Base-by-base conservation (phyloP, 225 moss, liverwort and hornwort genomes). In the Straminergon stramineum region DNA sequence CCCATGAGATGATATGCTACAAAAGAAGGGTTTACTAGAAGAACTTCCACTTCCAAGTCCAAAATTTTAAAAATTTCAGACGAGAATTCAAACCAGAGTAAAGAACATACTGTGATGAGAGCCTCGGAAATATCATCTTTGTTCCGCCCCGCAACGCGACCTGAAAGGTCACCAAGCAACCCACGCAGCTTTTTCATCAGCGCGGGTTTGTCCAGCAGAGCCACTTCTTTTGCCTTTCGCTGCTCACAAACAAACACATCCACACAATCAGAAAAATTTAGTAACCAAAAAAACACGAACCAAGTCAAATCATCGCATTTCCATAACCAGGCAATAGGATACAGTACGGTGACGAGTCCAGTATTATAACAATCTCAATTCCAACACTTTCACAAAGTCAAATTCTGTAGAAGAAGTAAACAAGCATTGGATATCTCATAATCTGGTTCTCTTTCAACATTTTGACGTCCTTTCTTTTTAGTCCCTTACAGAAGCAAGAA, bases 131-230 rank as follows among this genome's bases (percentile, higher is more conserved):
- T 68, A 67, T 94, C 94, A 52, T 94, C 94, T 79, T 94, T 94
- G 81, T 94, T 94, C 69, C 94, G 90, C 56, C 94, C 94, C 35
- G 92, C 94, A 85, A 94, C 94, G 45, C 94, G 94, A 9, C 92
- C 93, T 51, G 87, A 79, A 68, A 94, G 90, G 63, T 94, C 94
- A 62, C 79, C 79, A 27, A 94, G 93, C 85, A 94, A 91, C 32
- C 91, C 92, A 19, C 93, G 94, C 35, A 94, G 75, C 89, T 89
- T 94, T 73, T 90, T 93, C 64, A 94, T 35, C 17, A 94, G 92
- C 58, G 92, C 93, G 18, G 94, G 91, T 85, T 91, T 94, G 89
- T 93, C 94, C 61, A 94, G 89, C 77, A 92, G 82, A 80, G 91
- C 85, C 32, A 93, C 48, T 61, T 94, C 94, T 92, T 90, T 93